These are phyloP conservation scores for Cladosporium sp. DNA, from an alignment of 2,329 filamentous ascomycete species.

Conservation along the genomic window DNA sequence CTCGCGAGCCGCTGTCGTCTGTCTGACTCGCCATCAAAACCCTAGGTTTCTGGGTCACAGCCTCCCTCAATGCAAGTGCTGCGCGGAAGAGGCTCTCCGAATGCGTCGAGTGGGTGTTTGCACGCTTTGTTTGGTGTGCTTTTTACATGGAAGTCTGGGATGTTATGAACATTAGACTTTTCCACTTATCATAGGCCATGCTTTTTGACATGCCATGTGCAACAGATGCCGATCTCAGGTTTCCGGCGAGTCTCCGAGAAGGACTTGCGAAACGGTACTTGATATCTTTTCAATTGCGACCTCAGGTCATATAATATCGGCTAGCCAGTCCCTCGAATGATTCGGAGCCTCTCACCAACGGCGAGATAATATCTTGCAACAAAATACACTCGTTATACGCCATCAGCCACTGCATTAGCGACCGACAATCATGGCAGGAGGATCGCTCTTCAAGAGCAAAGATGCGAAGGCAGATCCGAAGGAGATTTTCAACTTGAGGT, in stretches of 20 bases:
- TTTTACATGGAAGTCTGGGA: too few relatives aligned
- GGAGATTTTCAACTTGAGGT: not conserved
- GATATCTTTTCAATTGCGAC: not conserved
- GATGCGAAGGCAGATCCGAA: not conserved
- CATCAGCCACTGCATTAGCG: not conserved
- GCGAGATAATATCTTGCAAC: not conserved
- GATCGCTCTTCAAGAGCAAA: not conserved
- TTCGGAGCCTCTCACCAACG: too few relatives aligned
- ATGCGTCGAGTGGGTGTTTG: not conserved
- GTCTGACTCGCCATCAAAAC: not conserved
- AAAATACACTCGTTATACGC: not conserved
- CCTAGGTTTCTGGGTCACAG: not conserved
- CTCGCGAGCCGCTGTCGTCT: not conserved
- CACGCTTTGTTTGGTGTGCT: too few relatives aligned
- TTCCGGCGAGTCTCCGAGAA: not conserved
- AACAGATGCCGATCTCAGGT: not conserved
- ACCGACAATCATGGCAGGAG: not conserved
- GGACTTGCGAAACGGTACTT: not conserved
- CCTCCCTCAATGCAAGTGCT: not conserved
- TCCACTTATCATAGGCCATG: not conserved
- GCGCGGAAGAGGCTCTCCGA: not conserved
- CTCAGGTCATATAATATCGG: not conserved
- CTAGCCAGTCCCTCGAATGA: too few relatives aligned
- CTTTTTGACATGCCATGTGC: not conserved
- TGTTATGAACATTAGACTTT: too few relatives aligned